Base-by-base conservation (phyloP, 148 eudicot genomes). In the Camellia sinensis region DNA sequence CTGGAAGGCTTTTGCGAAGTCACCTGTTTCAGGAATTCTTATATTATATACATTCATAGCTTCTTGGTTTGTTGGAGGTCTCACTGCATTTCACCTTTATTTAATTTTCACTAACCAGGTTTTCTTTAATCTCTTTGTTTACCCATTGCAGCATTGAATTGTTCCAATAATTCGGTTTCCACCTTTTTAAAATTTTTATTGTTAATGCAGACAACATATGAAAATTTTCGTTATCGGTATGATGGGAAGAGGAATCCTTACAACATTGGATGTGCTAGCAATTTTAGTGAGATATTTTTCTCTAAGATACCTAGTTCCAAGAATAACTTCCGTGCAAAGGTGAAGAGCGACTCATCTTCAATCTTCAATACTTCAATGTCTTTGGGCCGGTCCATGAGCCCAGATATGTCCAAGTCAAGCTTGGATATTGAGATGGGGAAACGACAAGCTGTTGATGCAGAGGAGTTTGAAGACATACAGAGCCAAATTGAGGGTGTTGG, bases 1-100 rank as follows among this genome's bases (percentile, higher is more conserved):
- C 18, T 80, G 82, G 84, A 80, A 72, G 63, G 87, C 90, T 71
- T 41, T 86, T 19, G 21, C 45, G 21, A 64, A 82, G 77, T 77
- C 88, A 7, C 90, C 90, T 7, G 83, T 77, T 53, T 80, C 89
- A 17, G 83, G 79, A 46, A 66, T 72, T 19, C 87, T 88, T 6
- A 80, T 88, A 79, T 4, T 82, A 3, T 88, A 88, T 53, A 80
- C 87, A 13, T 86, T 86, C 29, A 37, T 86, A 29, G 65, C 76
- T 57, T 72, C 79, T 40, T 84, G 87, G 89, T 86, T 88, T 70
- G 87, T 86, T 44, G 90, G 90, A 18, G 90, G 89, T 48, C 90
- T 88, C 81, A 84, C 87, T 21, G 72, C 71, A 17, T 88, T 84
- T 67, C 90, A 88, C 77, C 75, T 88, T 11, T 84, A 88, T 59